Evolutionary conservation across 768 basidiomycete species (phyloP).

Genomic region (Leccinellum albellum): DNA sequence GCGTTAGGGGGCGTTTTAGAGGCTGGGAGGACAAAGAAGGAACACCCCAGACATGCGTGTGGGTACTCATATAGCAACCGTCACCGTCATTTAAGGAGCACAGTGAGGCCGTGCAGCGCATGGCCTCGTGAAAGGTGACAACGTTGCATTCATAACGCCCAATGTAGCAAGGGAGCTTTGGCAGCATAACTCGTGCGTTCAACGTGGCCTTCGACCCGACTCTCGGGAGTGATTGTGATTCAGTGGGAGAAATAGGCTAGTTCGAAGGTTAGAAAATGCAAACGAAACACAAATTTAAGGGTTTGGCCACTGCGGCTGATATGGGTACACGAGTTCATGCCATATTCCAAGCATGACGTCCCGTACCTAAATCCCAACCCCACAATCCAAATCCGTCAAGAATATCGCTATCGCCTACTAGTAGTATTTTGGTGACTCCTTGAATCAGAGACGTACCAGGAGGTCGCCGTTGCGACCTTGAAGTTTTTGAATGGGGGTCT

Average conservation of each 20-base stretch:
- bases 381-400: too few species aligned
- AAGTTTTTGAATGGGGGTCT: too few species aligned
- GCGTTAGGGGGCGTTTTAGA: not conserved
- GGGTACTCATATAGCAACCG: slow-evolving; percentile 19
- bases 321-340: not conserved
- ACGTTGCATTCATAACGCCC: slow-evolving; percentile 18
- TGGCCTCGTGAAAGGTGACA: slow-evolving; percentile 12
- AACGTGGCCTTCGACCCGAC: not conserved
- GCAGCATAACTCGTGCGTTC: not conserved
- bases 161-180: slow-evolving; percentile 4
- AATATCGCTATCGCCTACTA: too few species aligned
- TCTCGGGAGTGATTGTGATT: not conserved
- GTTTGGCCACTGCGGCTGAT: not conserved
- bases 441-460: not conserved
- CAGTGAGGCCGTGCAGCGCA: not conserved
- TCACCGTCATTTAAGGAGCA: slow-evolving; percentile 4
- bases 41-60: too few species aligned
- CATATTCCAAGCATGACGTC: too few species aligned
- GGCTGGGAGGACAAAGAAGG: not conserved
- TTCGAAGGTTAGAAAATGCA: too few species aligned
- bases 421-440: too few species aligned
- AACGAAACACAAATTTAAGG: not conserved
- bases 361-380: too few species aligned
- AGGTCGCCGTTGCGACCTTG: not conserved
- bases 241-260: not conserved